Percentiles rank a stretch among this genome's conserved stretches.
phyloP scores from a whole-genome alignment of 371 early-diverging fungal species.

The Mucor racemosus region DNA sequence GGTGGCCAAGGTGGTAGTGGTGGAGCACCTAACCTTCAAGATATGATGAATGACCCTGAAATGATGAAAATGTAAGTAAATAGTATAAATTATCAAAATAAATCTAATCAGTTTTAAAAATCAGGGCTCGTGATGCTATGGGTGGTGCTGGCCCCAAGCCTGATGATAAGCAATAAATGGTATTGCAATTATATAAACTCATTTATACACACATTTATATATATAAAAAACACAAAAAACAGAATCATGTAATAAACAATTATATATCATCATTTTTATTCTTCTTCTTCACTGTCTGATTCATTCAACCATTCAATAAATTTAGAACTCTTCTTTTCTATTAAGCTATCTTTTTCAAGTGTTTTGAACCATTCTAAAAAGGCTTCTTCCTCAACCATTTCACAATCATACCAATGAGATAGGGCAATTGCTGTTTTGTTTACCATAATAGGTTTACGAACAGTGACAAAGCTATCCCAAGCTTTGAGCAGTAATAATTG shows the following conservation, averaged over 20 bases:
- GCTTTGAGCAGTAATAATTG: constrained; percentile 65
- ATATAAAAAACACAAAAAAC: background rate
- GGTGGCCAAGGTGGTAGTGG: constrained; percentile 52
- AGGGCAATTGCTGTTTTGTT: constrained; percentile 60
- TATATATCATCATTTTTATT: constrained; percentile 6
- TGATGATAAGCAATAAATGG: constrained; percentile 23
- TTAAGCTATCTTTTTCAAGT: constrained; percentile 48
- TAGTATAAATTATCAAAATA: background rate
- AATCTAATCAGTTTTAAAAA: background rate
- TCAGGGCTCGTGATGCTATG: constrained; percentile 79
- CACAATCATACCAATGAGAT: constrained; percentile 69
- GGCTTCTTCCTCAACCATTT: constrained; percentile 77
- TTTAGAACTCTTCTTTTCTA: constrained; percentile 64
- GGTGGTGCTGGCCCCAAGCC: constrained; percentile 31
- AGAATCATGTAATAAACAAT: background rate
- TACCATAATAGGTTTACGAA: constrained; percentile 54
- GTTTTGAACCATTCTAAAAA: constrained; percentile 67
- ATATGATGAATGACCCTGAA: constrained; percentile 82
- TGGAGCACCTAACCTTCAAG: constrained; percentile 61
- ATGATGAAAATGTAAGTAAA: constrained; percentile 71
- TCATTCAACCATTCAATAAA: constrained; percentile 77
- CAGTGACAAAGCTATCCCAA: constrained; percentile 66
- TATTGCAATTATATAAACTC: background rate
- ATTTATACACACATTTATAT: background rate
- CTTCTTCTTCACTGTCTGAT: constrained; percentile 59